Conservation (phyloP, 2,329 filamentous ascomycete genomes). For the Gaeumannomyces sp. region DNA sequence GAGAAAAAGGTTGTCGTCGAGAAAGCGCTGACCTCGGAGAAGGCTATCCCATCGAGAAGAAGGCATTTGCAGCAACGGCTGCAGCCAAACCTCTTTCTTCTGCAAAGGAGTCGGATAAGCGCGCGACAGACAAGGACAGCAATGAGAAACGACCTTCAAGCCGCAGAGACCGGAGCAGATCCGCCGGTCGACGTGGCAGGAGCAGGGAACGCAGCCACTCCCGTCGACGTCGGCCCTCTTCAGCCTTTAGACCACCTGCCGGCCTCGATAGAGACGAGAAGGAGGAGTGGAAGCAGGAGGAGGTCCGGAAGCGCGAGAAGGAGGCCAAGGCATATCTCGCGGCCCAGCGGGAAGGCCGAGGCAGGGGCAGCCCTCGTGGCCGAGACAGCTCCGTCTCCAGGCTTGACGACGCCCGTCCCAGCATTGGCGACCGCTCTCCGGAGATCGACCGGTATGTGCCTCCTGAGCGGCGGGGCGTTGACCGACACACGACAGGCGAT, state of each 20-base stretch:
- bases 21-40: background rate
- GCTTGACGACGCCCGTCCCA: constrained; percentile 33
- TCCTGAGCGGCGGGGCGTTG: constrained; percentile 29
- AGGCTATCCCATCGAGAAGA: background rate
- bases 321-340: constrained; percentile 60
- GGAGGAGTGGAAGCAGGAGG: constrained; percentile 54
- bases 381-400: constrained; percentile 29
- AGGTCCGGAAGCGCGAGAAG: constrained; percentile 43
- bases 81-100: background rate
- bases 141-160: constrained; percentile 14
- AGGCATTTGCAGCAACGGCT: background rate
- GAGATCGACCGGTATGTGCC: constrained; percentile 45
- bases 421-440: constrained; percentile 36
- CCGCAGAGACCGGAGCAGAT: constrained; percentile 34
- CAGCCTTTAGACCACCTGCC: constrained; percentile 29
- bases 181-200: constrained; percentile 25
- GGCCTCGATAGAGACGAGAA: constrained; percentile 40
- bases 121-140: background rate
- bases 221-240: background rate
- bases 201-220: constrained; percentile 30
- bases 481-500: constrained; percentile 22
- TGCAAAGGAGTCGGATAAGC: constrained; percentile 4
- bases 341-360: constrained; percentile 53
- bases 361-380: constrained; percentile 53
- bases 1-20: background rate